These are phyloP conservation scores for Talaromyces sp. DNA, from an alignment of 2,329 filamentous ascomycete species.

Conservation along the genomic window DNA sequence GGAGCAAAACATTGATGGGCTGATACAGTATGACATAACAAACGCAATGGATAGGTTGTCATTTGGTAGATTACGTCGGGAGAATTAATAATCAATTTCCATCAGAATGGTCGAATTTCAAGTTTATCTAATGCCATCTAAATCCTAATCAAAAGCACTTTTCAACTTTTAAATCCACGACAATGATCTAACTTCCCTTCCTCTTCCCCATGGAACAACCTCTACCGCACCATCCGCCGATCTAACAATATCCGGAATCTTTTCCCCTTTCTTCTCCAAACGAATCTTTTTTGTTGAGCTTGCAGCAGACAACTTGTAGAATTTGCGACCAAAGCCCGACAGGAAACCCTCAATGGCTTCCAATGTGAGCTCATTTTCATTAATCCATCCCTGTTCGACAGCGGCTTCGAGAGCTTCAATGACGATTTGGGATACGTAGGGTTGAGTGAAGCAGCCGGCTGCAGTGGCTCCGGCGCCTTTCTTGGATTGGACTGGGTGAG, in stretches of 20 bases:
- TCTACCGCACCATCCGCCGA: constrained; percentile 53
- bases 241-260: constrained; percentile 53
- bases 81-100: no score
- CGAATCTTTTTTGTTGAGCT: constrained; percentile 50
- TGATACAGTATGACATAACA: no score
- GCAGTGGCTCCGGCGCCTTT: constrained; percentile 50
- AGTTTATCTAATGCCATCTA: no score
- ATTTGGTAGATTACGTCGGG: no score
- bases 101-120: no score
- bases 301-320: constrained; percentile 55
- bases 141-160: no score
- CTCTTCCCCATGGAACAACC: constrained; percentile 64
- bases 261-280: constrained; percentile 54
- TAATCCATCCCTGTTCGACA: constrained; percentile 51
- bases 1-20: no score
- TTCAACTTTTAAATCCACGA: constrained; percentile 26
- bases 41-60: no score
- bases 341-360: constrained; percentile 58
- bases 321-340: constrained; percentile 53
- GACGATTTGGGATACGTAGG: constrained; percentile 56
- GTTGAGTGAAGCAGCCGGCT: constrained; percentile 62
- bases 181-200: constrained; percentile 50
- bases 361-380: constrained; percentile 52
- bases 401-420: constrained; percentile 58
- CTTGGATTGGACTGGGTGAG: constrained; percentile 58